Evolutionary conservation across 495 filamentous ascomycete species (phyloP), one percentile per base, ranked within the genome.

Genomic region (Corynascus novoguineensis): DNA sequence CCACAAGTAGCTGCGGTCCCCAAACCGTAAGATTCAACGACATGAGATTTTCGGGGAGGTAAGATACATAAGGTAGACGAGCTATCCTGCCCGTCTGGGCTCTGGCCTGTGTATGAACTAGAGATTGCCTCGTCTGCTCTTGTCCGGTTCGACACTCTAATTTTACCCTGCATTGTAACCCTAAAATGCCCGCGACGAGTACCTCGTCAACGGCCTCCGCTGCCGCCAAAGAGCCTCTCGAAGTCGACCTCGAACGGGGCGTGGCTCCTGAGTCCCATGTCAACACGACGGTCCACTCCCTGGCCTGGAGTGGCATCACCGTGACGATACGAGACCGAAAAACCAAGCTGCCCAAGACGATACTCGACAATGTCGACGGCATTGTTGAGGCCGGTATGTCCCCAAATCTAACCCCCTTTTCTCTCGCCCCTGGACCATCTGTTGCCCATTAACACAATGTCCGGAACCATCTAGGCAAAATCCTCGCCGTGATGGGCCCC

Each of bases 401-500:
- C 27, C 1, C 17, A 55, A 15, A 7, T 22, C 41, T 37, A 32
- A 15, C 28, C 11, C 53, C 19, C 9, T 27, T n/a, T 21, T 44
- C 40, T 28, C 27, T 19, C 22, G 24, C n/a, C 10, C 48, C 21
- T 27, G n/a, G 46, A 47, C 31, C 37, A 4, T 19, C 41, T 21
- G 31, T 8, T 17, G n/a, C 21, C 37, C 19, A 19, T 32, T n/a
- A 24, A 47, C 60, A n/a, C n/a, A n/a, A n/a, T n/a, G n/a, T n/a
- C n/a, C n/a, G n/a, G n/a, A n/a, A n/a, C n/a, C n/a, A n/a, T n/a
- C n/a, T n/a, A 83, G 88, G 88, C 35, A 84, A 90, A 60, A 70
- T 92, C 42, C 73, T 86, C 54, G 88, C 88, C 21, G 61, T 91
- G 11, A 90, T 91, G 85, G 88, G 88, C 38, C 86, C 86, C 0